Conservation (phyloP, 768 basidiomycete species). For the Lactarius sanguifluus region DNA sequence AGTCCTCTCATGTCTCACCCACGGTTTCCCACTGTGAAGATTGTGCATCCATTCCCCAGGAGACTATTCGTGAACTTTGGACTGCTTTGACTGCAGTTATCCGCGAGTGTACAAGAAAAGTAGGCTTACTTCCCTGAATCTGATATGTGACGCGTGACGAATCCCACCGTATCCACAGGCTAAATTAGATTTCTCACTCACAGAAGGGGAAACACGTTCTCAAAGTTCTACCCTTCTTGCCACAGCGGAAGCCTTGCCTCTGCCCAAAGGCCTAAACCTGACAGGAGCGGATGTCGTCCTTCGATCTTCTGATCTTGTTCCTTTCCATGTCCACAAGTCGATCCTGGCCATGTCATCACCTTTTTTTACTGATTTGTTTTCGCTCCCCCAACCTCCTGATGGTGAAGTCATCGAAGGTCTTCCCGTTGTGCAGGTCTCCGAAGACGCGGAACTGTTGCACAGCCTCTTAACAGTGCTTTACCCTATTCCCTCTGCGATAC, state of each 20-base stretch:
- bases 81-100: background rate
- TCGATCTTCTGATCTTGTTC: background rate
- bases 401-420: background rate
- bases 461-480: background rate
- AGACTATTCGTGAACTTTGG: background rate
- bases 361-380: constrained; percentile 1
- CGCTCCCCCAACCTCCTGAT: background rate
- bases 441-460: background rate
- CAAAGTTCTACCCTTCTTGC: background rate
- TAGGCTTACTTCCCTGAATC: background rate
- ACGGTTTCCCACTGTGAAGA: background rate
- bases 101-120: background rate
- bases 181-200: background rate
- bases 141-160: background rate
- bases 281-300: background rate
- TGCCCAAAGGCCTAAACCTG: too few relatives aligned
- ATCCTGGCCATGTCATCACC: constrained; percentile 1
- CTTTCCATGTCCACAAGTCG: constrained; percentile 1
- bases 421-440: background rate
- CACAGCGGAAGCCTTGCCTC: background rate
- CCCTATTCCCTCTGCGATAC: background rate
- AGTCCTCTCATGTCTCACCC: background rate
- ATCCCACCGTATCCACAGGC: background rate
- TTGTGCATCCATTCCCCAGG: background rate
- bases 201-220: background rate